Conservation (phyloP, 202 grass and related monocot genomes). For the Zoysia matrella region DNA sequence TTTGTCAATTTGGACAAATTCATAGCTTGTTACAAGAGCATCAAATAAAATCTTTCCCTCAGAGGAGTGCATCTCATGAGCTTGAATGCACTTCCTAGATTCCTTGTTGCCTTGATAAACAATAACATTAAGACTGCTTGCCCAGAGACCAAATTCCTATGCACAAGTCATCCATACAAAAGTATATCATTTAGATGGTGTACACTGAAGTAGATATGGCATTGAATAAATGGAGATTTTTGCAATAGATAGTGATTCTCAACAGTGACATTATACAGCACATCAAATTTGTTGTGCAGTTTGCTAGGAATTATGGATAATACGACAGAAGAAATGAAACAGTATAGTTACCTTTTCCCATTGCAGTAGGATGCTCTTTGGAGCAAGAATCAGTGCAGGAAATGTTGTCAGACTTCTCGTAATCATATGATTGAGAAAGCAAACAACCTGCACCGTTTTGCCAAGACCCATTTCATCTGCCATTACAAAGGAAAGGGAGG, state of each 20-base stretch:
- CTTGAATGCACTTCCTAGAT: conserved; percentile 63
- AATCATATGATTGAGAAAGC: conserved; percentile 64
- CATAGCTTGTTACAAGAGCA: conserved; percentile 78
- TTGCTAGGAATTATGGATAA: neutral
- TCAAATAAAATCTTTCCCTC: conserved; percentile 61
- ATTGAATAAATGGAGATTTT: neutral
- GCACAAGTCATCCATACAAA: conserved; percentile 13
- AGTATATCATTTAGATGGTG: neutral
- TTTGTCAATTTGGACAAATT: conserved; percentile 64
- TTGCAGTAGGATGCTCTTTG: conserved; percentile 81
- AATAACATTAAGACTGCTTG: conserved; percentile 59
- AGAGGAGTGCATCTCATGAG: conserved; percentile 69
- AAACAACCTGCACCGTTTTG: conserved; percentile 80
- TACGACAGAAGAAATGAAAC: conserved; percentile 21
- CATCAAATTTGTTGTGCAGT: neutral
- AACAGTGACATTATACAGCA: neutral
- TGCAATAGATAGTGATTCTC: neutral
- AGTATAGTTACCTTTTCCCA: conserved; percentile 71
- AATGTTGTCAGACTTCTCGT: conserved; percentile 37
- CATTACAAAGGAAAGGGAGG: conserved; percentile 23
- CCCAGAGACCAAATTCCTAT: conserved; percentile 74
- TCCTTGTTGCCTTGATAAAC: conserved; percentile 75
- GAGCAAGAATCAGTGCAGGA: conserved; percentile 67
- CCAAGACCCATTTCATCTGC: conserved; percentile 89
- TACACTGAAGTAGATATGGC: neutral